Evolutionary conservation across 164 flowering plant genomes (phyloP).

Genomic region (Magnolia kwangsiensis): DNA sequence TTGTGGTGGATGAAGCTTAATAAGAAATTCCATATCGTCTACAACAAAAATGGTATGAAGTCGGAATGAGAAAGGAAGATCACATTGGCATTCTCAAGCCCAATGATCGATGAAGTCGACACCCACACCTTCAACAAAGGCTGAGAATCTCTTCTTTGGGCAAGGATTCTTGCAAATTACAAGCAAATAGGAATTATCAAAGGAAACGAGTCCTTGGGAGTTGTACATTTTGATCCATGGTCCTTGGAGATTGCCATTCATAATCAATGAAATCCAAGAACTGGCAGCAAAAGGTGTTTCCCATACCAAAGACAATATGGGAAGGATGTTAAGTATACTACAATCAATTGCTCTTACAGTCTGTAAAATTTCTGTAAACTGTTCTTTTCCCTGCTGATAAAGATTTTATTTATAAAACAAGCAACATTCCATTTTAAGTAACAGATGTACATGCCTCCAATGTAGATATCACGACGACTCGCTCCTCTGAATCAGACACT

Average conservation of each 20-base stretch:
- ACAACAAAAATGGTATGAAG: too few species aligned
- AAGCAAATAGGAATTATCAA: neutral
- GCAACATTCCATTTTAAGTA: neutral
- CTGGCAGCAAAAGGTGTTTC: neutral
- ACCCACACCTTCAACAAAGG: too few species aligned
- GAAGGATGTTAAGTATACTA: too few species aligned
- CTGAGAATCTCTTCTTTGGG: too few species aligned
- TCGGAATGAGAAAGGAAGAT: too few species aligned
- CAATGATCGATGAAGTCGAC: too few species aligned
- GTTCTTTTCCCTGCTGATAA: neutral
- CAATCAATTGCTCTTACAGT: too few species aligned
- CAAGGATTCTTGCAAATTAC: neutral
- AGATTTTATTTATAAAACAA: neutral
- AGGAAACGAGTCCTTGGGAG: neutral
- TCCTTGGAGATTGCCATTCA: neutral
- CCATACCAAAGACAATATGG: too few species aligned
- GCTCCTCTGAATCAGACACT: slow-evolving; percentile 49
- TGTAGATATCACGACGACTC: slow-evolving; percentile 53
- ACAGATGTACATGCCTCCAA: slow-evolving; percentile 38
- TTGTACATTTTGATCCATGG: neutral
- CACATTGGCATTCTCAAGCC: too few species aligned
- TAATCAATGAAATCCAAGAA: neutral
- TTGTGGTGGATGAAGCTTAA: too few species aligned
- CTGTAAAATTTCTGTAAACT: too few species aligned
- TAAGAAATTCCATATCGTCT: too few species aligned